These are phyloP conservation scores for Neurospora sp. DNA, from an alignment of 495 filamentous ascomycete genomes.

Conservation along the genomic window DNA sequence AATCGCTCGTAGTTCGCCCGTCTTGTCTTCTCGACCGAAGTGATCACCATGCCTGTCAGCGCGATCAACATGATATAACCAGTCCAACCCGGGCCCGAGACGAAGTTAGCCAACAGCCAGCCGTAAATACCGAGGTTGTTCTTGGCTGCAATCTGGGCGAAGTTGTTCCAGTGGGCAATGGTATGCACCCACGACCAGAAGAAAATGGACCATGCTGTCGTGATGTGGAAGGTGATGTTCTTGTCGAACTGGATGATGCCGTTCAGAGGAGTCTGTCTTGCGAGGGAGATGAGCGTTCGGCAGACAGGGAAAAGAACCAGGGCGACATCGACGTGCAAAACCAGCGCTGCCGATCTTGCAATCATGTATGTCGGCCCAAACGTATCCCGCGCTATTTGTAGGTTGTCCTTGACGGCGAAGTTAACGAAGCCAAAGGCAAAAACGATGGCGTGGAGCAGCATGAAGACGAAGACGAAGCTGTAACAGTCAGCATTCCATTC, in stretches of 20 bases:
- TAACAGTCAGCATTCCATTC: slow-evolving; percentile 10
- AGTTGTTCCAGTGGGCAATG: slow-evolving; percentile 72
- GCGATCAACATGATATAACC: slow-evolving; percentile 67
- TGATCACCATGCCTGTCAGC: slow-evolving; percentile 56
- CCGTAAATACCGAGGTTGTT: slow-evolving; percentile 63
- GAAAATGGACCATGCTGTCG: slow-evolving; percentile 69
- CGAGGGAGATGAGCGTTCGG: slow-evolving; percentile 65
- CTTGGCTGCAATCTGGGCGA: slow-evolving; percentile 60
- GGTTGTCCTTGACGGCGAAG: slow-evolving; percentile 61
- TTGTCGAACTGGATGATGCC: slow-evolving; percentile 74
- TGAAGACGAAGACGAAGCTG: slow-evolving; percentile 63
- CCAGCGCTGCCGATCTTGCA: slow-evolving; percentile 57
- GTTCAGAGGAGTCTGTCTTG: slow-evolving; percentile 63
- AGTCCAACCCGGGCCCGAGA: slow-evolving; percentile 67
- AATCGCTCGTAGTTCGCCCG: slow-evolving; percentile 68
- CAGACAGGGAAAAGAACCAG: slow-evolving; percentile 71
- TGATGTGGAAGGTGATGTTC: slow-evolving; percentile 74
- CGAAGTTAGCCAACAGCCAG: slow-evolving; percentile 57
- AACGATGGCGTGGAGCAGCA: slow-evolving; percentile 53
- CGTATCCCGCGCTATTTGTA: slow-evolving; percentile 46
- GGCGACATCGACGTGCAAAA: slow-evolving; percentile 66
- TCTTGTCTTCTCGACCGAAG: slow-evolving; percentile 57
- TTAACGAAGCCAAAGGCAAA: slow-evolving; percentile 69
- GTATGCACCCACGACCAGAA: slow-evolving; percentile 76
- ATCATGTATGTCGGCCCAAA: slow-evolving; percentile 64